Conservation (phyloP, 805 yeast genomes). For the Clavispora vitiphila region DNA sequence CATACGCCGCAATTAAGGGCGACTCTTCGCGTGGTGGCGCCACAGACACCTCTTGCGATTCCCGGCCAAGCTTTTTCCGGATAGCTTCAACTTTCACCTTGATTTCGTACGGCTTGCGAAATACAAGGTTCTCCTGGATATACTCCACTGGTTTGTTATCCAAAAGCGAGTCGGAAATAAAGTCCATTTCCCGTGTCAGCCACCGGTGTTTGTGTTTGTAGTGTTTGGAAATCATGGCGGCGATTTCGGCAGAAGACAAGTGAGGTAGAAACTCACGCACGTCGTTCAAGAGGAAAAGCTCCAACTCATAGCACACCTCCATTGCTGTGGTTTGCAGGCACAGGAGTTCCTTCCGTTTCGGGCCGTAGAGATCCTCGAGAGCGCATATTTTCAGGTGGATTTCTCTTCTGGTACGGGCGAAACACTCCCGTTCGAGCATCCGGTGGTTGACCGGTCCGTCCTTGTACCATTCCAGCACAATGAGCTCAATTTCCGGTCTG, state of each 20-base stretch:
- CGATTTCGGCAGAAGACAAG: conserved; percentile 4
- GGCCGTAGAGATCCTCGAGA: conserved; percentile 11
- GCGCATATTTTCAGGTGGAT: conserved; percentile 8
- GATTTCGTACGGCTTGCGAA: conserved; percentile 9
- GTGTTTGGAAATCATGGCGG: conserved; percentile 5
- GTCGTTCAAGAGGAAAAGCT: conserved; percentile 4
- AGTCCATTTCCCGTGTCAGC: conserved; percentile 7
- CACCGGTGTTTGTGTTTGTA: conserved; percentile 12
- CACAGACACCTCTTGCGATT: too few relatives aligned
- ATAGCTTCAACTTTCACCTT: conserved; percentile 1
- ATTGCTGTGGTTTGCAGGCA: conserved; percentile 11
- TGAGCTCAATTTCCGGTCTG: conserved; percentile 11
- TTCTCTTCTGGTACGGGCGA: conserved; percentile 5
- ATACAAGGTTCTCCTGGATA: conserved; percentile 6
- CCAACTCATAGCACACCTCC: conserved; percentile 9
- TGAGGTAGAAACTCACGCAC: conserved; percentile 7
- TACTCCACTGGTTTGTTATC: conserved; percentile 4
- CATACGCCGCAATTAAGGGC: neutral
- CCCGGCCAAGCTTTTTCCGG: neutral
- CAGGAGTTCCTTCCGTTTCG: conserved; percentile 5
- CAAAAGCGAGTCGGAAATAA: conserved; percentile 6
- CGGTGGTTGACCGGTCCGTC: conserved; percentile 8
- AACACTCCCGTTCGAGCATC: conserved; percentile 12
- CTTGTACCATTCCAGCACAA: conserved; percentile 15
- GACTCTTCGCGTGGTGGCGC: too few relatives aligned